A percentile compares a stretch with the other conserved stretches of the same genome.
phyloP scores from a whole-genome alignment of 768 basidiomycete genomes.

The Lentinus tigrinus region DNA sequence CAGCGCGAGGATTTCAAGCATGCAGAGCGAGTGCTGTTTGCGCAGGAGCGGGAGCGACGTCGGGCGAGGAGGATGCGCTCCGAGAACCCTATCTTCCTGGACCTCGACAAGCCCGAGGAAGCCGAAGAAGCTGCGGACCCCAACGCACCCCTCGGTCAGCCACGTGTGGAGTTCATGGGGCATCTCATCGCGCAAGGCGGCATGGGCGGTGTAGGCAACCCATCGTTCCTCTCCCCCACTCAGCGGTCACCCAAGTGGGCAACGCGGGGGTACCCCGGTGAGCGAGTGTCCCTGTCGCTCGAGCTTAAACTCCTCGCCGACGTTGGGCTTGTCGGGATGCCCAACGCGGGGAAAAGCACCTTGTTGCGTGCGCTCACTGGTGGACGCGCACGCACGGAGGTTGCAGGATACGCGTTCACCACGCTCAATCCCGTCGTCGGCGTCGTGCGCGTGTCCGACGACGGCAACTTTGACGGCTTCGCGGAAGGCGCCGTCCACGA shows the following conservation, averaged over 20 bases:
- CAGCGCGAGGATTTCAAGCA: constrained; percentile 66
- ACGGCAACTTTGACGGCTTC: constrained; percentile 72
- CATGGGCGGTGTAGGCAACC: constrained; percentile 82
- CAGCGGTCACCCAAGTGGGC: constrained; percentile 88
- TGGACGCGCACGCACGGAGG: constrained; percentile 76
- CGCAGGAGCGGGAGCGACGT: constrained; percentile 61
- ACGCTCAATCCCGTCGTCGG: constrained; percentile 94
- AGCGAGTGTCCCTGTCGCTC: constrained; percentile 76
- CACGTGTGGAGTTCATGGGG: constrained; percentile 51
- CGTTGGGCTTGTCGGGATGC: constrained; percentile 94
- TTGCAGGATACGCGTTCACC: constrained; percentile 92
- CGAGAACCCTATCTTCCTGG: constrained; percentile 48
- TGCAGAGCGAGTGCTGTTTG: constrained; percentile 60
- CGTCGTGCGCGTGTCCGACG: constrained; percentile 79
- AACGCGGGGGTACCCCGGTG: constrained; percentile 72
- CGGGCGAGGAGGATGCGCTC: constrained; percentile 43
- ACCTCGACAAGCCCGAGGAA: constrained; percentile 57
- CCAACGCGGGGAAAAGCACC: constrained; percentile 94
- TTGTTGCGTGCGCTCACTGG: constrained; percentile 87
- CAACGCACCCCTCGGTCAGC: constrained; percentile 60
- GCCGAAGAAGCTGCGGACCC: constrained; percentile 40
- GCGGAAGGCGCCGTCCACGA: constrained; percentile 54
- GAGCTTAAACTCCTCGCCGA: constrained; percentile 95
- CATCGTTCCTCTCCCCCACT: constrained; percentile 67
- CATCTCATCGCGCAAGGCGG: constrained; percentile 79